These are phyloP conservation scores for Ogataea saltuana DNA, from an alignment of 805 yeast genomes.

Conservation along the genomic window DNA sequence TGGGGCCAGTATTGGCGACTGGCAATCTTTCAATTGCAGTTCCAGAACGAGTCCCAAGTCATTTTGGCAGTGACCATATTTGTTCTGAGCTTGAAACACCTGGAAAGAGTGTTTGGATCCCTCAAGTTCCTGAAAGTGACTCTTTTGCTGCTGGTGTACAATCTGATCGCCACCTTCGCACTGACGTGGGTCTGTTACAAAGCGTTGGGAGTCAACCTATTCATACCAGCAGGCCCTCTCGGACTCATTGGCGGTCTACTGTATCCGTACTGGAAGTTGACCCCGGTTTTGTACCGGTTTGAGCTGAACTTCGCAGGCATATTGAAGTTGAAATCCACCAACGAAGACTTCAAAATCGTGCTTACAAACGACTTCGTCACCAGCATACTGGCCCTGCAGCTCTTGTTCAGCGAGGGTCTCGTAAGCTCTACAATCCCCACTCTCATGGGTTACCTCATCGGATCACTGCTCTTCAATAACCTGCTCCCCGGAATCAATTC, in stretches of 20 bases:
- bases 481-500: slow-evolving; percentile 44
- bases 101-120: slow-evolving; percentile 61
- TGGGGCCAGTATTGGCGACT: slow-evolving; percentile 63
- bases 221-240: slow-evolving; percentile 46
- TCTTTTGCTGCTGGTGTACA: slow-evolving; percentile 47
- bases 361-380: slow-evolving; percentile 37
- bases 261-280: slow-evolving; percentile 41
- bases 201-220: slow-evolving; percentile 40
- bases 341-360: slow-evolving; percentile 25
- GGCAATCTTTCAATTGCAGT: slow-evolving; percentile 49
- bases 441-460: slow-evolving; percentile 44
- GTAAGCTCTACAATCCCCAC: slow-evolving; percentile 40
- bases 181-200: slow-evolving; percentile 34
- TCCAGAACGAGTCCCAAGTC: slow-evolving; percentile 61
- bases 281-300: slow-evolving; percentile 44
- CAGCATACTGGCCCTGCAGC: slow-evolving; percentile 34
- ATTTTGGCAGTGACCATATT: slow-evolving; percentile 45
- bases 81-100: slow-evolving; percentile 51
- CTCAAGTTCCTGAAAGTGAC: slow-evolving; percentile 51
- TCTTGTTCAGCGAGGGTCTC: slow-evolving; percentile 47
- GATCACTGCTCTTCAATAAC: slow-evolving; percentile 44
- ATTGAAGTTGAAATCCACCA: slow-evolving; percentile 15
- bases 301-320: slow-evolving; percentile 37
- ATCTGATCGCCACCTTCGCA: slow-evolving; percentile 40
- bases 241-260: slow-evolving; percentile 41